Evolutionary conservation across 306 rosid genomes (phyloP), one percentile per base, ranked within the genome.

Genomic region (Canavalia ensiformis): DNA sequence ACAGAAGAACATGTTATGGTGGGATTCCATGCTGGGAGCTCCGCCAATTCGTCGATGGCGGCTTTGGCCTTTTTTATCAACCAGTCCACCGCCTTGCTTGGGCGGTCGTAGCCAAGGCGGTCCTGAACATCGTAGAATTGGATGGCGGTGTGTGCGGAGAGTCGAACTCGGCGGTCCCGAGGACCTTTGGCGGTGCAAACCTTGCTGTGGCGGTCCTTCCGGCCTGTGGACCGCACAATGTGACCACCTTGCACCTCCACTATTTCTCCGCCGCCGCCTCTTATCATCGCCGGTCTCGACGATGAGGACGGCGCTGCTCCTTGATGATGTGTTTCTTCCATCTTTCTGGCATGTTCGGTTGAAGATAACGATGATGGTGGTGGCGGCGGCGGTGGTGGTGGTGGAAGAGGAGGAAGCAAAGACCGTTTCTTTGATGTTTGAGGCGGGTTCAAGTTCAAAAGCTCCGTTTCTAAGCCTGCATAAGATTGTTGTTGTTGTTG

Each of bases 1-100:
- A 18, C 0, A 10, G 72, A 12, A 12, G 88, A 55, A 9, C 60
- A 8, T 0, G 74, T 31, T 11, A 85, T 39, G 7, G 73, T 70
- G 7, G 97, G 99, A 39, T 87, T 72, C 98, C 98, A 91, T 3
- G 93, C 84, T 0, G 99, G 99, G 2, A 95, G 96, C 87, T 91
- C 86, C 0, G 87, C 93, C 18, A 95, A 97, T 79, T 93, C 87
- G 79, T 95, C 99, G 6, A 95, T 95, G 86, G 99, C 90, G 9
- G 87, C 41, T 7, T 90, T 93, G 50, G 99, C 99, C 71, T 93
- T 95, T 33, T 89, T 93, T 69, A 95, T 95, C 56, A 95, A 98
- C 99, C 99, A 95, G 70, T 95, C 99, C 34, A 95, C 98, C 46
- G 98, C 99, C 74, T 95, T 95, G 85, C 99, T 95, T 62, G 99